These are phyloP conservation scores for Acacia melanoxylon DNA, from an alignment of 306 rosid genomes.

Conservation along the genomic window DNA sequence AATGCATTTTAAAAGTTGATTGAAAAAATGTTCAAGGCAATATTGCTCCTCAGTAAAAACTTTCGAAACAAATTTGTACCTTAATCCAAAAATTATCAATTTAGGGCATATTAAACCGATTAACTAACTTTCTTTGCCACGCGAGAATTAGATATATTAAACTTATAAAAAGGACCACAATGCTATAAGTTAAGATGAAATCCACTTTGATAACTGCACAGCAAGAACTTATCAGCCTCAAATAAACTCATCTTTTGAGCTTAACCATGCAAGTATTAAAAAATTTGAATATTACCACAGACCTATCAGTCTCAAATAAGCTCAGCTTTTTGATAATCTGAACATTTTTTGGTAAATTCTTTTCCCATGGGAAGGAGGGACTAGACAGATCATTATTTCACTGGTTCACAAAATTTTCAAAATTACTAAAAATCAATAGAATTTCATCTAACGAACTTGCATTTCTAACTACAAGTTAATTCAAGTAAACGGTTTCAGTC, in stretches of 20 bases:
- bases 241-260: not conserved
- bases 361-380: not conserved
- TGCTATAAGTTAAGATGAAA: no score
- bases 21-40: no score
- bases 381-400: not conserved
- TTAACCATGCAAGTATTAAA: not conserved
- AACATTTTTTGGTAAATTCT: not conserved
- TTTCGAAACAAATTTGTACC: no score
- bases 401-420: constrained; percentile 48
- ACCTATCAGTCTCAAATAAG: not conserved
- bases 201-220: not conserved
- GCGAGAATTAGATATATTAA: no score
- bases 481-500: constrained; percentile 51
- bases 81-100: no score
- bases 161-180: no score
- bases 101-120: no score
- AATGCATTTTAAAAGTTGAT: no score
- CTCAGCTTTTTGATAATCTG: no score
- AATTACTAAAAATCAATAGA: constrained; percentile 21
- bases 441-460: constrained; percentile 22
- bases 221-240: not conserved
- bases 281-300: not conserved
- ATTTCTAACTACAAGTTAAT: not conserved
- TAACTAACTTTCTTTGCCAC: no score
- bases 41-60: no score